Conservation (phyloP, 306 rosid genomes). For the Purshia tridentata region DNA sequence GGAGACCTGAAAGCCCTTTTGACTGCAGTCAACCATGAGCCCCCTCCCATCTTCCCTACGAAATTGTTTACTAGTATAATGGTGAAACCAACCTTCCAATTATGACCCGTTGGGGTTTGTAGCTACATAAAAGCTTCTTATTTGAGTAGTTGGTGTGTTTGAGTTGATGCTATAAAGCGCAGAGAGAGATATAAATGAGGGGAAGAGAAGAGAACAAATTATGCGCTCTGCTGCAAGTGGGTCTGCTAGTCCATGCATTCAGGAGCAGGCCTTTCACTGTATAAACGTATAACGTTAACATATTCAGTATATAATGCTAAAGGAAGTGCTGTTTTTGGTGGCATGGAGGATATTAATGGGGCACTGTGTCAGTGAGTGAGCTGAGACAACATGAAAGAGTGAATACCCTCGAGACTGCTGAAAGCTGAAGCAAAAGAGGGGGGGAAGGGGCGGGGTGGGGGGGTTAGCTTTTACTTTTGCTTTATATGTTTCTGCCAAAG, state of each 20-base stretch:
- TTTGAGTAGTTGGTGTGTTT: conserved; percentile 22
- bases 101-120: background rate
- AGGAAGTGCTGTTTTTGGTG: conserved; percentile 31
- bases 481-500: background rate
- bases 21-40: conserved; percentile 51
- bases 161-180: conserved; percentile 3
- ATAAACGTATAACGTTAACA: conserved; percentile 1
- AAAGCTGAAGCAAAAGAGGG: conserved; percentile 38
- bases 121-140: background rate
- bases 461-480: conserved; percentile 26
- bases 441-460: background rate
- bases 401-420: conserved; percentile 44
- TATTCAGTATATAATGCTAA: conserved; percentile 25
- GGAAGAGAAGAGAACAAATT: conserved; percentile 9
- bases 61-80: conserved; percentile 1
- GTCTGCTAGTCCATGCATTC: conserved; percentile 36
- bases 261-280: conserved; percentile 25
- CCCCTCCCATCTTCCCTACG: conserved; percentile 50
- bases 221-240: conserved; percentile 18
- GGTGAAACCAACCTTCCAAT: background rate
- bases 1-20: conserved; percentile 60
- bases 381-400: conserved; percentile 21
- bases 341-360: conserved; percentile 30
- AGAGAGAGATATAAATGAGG: conserved; percentile 14
- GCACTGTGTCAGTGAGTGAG: conserved; percentile 34